Evolutionary conservation across 2,329 filamentous ascomycete genomes (phyloP).

Genomic region (Cephalotrichum gorgonifer): DNA sequence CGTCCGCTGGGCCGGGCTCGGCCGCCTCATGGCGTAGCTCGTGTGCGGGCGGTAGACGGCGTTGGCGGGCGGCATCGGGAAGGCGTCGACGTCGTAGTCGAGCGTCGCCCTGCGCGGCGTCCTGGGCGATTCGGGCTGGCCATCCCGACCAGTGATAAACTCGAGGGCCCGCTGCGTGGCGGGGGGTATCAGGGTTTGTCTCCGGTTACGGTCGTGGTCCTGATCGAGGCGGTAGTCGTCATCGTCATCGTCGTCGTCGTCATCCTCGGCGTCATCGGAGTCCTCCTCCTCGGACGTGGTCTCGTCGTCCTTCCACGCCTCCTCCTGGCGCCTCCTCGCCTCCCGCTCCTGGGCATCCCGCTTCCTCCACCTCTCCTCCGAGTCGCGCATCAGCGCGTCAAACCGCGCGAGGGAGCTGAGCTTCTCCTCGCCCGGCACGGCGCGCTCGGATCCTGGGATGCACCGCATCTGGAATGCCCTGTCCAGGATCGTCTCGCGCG

Average conservation of each 20-base stretch:
- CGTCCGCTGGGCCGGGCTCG: slow-evolving; percentile 29
- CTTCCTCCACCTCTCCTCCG: slow-evolving; percentile 38
- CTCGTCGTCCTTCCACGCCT: slow-evolving; percentile 23
- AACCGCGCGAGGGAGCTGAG: slow-evolving; percentile 55
- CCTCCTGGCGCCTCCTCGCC: slow-evolving; percentile 7
- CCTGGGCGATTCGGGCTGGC: slow-evolving; percentile 15
- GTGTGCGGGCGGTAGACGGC: slow-evolving; percentile 39
- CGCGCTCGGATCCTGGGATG: slow-evolving; percentile 49
- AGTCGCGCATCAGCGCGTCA: slow-evolving; percentile 54
- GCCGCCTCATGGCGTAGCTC: slow-evolving; percentile 37
- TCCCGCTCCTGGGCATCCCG: slow-evolving; percentile 22
- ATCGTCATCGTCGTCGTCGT: slow-evolving; percentile 30
- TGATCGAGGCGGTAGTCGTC: slow-evolving; percentile 18
- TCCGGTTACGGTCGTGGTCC: slow-evolving; percentile 6
- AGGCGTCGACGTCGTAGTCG: slow-evolving; percentile 7
- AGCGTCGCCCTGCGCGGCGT: slow-evolving; percentile 20
- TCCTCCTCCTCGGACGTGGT: slow-evolving; percentile 15
- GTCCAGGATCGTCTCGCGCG: slow-evolving; percentile 57
- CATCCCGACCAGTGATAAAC: slow-evolving; percentile 36
- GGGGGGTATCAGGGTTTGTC: slow-evolving; percentile 27
- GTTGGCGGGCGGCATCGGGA: slow-evolving; percentile 9
- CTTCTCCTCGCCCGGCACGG: slow-evolving; percentile 48
- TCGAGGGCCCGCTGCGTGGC: slow-evolving; percentile 38
- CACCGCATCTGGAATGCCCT: slow-evolving; percentile 53
- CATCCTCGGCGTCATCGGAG: slow-evolving; percentile 8